Evolutionary conservation across 441 rosid genomes (phyloP).

Genomic region (Jatropha podagrica): DNA sequence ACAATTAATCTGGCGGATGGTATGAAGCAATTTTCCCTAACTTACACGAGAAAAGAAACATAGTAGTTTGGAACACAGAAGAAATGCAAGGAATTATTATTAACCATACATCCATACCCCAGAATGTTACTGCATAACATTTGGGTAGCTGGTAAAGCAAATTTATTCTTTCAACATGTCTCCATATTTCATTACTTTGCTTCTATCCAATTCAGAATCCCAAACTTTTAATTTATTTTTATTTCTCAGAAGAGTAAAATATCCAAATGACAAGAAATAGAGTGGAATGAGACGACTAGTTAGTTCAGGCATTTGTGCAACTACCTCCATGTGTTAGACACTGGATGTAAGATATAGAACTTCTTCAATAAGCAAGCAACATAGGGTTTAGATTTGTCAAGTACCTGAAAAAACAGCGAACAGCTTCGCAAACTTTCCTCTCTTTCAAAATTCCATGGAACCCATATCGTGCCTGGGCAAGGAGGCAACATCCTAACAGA

Average conservation of each 20-base stretch:
- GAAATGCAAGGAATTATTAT: background rate
- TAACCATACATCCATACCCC: background rate
- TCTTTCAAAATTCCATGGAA: constrained; percentile 61
- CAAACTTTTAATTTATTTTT: background rate
- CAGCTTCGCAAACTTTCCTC: constrained; percentile 76
- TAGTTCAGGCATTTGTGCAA: background rate
- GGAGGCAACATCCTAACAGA: constrained; percentile 91
- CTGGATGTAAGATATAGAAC: background rate
- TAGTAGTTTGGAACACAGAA: background rate
- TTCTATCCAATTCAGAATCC: background rate
- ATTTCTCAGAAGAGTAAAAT: background rate
- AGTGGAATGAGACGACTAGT: background rate
- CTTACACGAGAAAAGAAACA: background rate
- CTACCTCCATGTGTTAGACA: background rate
- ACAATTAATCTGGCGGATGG: background rate
- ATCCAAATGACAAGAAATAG: background rate
- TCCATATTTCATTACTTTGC: too few relatives aligned
- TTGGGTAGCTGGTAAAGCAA: background rate
- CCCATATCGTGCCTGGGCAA: constrained; percentile 73
- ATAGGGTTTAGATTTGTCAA: background rate
- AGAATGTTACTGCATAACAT: background rate
- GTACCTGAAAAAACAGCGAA: constrained; percentile 91
- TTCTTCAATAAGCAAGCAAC: background rate
- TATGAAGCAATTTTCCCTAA: background rate
- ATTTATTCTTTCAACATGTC: background rate